Evolutionary conservation across 768 basidiomycete species (phyloP).

Genomic region (Phylloporus scabripes): DNA sequence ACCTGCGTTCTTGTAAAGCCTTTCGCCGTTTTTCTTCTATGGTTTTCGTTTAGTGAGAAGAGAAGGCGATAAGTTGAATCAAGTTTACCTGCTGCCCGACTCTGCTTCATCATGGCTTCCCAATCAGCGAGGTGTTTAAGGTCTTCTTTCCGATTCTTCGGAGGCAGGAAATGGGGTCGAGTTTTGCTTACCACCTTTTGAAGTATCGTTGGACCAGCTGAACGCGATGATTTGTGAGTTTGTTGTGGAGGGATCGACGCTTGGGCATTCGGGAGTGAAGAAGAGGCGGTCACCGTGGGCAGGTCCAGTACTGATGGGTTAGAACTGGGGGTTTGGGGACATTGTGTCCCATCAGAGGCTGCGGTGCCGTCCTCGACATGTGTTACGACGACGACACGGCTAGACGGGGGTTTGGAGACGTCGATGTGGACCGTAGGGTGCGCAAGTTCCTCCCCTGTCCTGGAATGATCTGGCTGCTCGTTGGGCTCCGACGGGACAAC

Average conservation of each 20-base stretch:
- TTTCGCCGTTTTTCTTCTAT: conserved; percentile 68
- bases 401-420: conserved; percentile 32
- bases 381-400: conserved; percentile 23
- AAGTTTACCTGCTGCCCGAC: conserved; percentile 59
- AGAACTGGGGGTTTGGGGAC: not conserved
- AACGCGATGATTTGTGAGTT: conserved; percentile 43
- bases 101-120: conserved; percentile 83
- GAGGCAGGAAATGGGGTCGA: conserved; percentile 79
- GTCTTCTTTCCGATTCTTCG: conserved; percentile 74
- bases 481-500: conserved; percentile 21
- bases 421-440: conserved; percentile 45
- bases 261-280: conserved; percentile 25
- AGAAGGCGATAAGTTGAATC: not conserved
- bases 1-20: conserved; percentile 55
- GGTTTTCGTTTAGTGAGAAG: conserved; percentile 2
- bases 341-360: not conserved
- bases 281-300: conserved; percentile 25
- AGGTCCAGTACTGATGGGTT: conserved; percentile 16
- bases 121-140: conserved; percentile 79
- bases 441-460: conserved; percentile 13
- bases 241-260: conserved; percentile 13
- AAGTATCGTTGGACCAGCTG: conserved; percentile 61
- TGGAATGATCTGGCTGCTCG: not conserved
- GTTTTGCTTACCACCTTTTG: conserved; percentile 83
- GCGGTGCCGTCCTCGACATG: not conserved